phyloP scores from a whole-genome alignment of 257 asterid genomes.

The Lycium ferocissimum region DNA sequence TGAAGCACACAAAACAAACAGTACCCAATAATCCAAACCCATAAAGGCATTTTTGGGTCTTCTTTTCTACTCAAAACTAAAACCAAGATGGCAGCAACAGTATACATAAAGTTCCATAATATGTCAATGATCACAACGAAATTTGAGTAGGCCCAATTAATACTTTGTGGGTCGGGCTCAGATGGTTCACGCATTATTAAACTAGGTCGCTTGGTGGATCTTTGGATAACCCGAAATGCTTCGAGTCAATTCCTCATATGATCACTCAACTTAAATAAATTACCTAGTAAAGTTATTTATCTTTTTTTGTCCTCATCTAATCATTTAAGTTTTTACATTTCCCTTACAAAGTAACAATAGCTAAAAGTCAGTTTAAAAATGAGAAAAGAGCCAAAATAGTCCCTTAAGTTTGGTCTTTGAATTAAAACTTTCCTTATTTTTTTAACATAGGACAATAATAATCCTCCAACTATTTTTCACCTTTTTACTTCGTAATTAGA shows the following conservation, averaged over 20 bases:
- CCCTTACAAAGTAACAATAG: too few species aligned
- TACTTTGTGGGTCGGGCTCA: slow-evolving; percentile 59
- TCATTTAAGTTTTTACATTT: too few species aligned
- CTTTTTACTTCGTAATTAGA: too few species aligned
- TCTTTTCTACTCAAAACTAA: slow-evolving; percentile 57
- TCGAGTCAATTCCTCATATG: slow-evolving; percentile 26
- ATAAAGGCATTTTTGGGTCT: slow-evolving; percentile 58
- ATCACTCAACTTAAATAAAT: too few species aligned
- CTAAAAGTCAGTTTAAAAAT: too few species aligned
- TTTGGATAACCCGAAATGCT: slow-evolving; percentile 65
- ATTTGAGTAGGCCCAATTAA: slow-evolving; percentile 73
- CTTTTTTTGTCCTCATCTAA: too few species aligned
- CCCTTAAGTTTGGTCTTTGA: too few species aligned
- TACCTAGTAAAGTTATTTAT: too few species aligned
- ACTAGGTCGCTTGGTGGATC: slow-evolving; percentile 64
- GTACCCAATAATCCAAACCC: slow-evolving; percentile 71
- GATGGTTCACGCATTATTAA: slow-evolving; percentile 72
- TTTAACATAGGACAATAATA: too few species aligned
- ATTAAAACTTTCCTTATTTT: too few species aligned
- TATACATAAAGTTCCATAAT: slow-evolving; percentile 65
- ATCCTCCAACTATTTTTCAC: too few species aligned
- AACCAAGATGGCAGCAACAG: slow-evolving; percentile 53
- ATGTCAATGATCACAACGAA: slow-evolving; percentile 67
- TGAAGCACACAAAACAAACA: slow-evolving; percentile 65
- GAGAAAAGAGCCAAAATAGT: too few species aligned